Evolutionary conservation across 768 basidiomycete species (phyloP), one percentile per base, ranked within the genome.

Genomic region (Galerina marginata): DNA sequence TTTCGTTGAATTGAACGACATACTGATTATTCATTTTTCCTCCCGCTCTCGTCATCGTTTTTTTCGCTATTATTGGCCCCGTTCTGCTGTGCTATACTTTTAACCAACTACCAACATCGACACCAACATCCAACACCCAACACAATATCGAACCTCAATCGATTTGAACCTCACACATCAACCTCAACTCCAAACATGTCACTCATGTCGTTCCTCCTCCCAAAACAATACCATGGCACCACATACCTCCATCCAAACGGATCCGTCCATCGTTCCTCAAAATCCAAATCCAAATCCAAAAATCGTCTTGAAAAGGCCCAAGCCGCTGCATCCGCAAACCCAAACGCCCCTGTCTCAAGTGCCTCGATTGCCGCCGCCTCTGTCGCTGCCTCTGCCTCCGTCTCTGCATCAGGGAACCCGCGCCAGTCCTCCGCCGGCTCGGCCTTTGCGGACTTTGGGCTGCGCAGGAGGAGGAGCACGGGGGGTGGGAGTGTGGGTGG

Each of bases 401-500:
- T 4, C 12, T 29, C 23, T n/a, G 14, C 9, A 2, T 29, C 37
- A n/a, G 44, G 33, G 15, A 33, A 53, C 10, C 38, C 42, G 26
- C 57, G 57, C 42, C 50, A 51, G 54, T 55, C 53, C 9, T 38
- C 4, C 9, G n/a, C 60, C 25, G 40, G 37, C 25, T 54, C 62
- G 20, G 54, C 54, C 14, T 58, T 67, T 47, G 45, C 43, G 12
- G 62, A 64, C 15, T 62, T 67, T 26, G 65, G 62, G 39, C 37
- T 67, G 54, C 48, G 55, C 45, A 63, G 58, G 45, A 29, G 62
- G 59, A 60, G 57, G 53, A 66, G 65, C 47, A 63, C 65, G 38
- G 65, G 65, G 3, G 60, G 60, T 5, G 65, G 59, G 1, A 26
- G 29, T 53, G 51, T 16, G 38, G 38, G 23, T 26, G 38, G 20